phyloP scores from a whole-genome alignment of 2,329 filamentous ascomycete genomes.

The Colletotrichum sp. region DNA sequence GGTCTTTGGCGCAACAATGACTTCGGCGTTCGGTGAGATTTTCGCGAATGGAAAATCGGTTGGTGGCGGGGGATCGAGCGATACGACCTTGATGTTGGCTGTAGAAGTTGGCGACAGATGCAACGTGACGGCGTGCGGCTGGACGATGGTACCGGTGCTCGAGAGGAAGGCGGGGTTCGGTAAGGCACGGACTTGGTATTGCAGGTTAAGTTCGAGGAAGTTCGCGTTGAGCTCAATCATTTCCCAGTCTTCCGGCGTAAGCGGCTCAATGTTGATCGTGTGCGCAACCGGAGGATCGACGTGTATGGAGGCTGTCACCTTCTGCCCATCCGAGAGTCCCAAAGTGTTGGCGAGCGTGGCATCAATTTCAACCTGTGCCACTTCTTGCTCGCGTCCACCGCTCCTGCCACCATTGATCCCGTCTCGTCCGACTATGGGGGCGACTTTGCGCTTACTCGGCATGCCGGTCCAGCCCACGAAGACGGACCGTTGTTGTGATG shows the following conservation, averaged over 20 bases:
- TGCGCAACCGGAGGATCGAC: constrained; percentile 90
- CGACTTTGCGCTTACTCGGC: constrained; percentile 85
- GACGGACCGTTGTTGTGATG: constrained; percentile 68
- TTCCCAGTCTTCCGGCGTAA: constrained; percentile 97
- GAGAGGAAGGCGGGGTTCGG: constrained; percentile 79
- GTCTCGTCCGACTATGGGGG: constrained; percentile 76
- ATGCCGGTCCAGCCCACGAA: constrained; percentile 98
- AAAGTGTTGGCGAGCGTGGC: constrained; percentile 80
- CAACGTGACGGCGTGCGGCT: constrained; percentile 82
- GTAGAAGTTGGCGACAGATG: constrained; percentile 96
- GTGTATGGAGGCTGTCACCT: constrained; percentile 75
- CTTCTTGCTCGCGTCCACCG: constrained; percentile 74
- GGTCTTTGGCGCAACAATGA: constrained; percentile 95
- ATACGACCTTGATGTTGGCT: constrained; percentile 86
- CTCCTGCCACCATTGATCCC: constrained; percentile 67
- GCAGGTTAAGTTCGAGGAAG: constrained; percentile 91
- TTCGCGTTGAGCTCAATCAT: constrained; percentile 97
- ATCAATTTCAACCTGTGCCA: constrained; percentile 84
- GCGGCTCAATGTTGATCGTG: constrained; percentile 94
- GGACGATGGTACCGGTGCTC: constrained; percentile 53
- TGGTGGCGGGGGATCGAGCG: constrained; percentile 76
- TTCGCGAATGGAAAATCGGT: constrained; percentile 82
- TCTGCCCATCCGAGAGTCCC: constrained; percentile 81
- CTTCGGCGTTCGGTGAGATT: constrained; percentile 91
- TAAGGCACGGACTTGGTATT: constrained; percentile 90